Evolutionary conservation across 805 yeast genomes (phyloP).

Genomic region (Scheffersomyces lignosus): DNA sequence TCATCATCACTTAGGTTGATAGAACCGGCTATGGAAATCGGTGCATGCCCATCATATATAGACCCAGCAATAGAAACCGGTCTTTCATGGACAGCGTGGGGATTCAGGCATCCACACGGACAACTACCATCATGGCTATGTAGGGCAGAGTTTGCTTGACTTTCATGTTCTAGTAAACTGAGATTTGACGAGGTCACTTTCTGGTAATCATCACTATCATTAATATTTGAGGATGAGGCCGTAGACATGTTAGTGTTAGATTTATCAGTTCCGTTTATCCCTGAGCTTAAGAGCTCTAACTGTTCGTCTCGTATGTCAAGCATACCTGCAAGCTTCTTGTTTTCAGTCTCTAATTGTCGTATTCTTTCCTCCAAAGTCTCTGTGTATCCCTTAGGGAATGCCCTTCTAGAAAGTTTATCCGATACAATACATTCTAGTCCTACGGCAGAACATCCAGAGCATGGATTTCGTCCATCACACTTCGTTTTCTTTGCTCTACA

Average conservation of each 20-base stretch:
- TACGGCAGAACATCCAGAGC: constrained; percentile 79
- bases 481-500: constrained; percentile 79
- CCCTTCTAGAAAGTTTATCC: constrained; percentile 79
- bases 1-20: constrained; percentile 49
- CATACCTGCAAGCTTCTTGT: constrained; percentile 63
- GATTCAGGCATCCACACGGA: constrained; percentile 57
- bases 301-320: constrained; percentile 66
- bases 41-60: constrained; percentile 40
- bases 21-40: constrained; percentile 33
- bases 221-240: not conserved
- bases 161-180: constrained; percentile 2
- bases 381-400: constrained; percentile 90
- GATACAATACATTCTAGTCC: constrained; percentile 89
- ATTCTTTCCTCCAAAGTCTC: constrained; percentile 86
- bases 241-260: not conserved
- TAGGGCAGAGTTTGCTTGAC: constrained; percentile 21
- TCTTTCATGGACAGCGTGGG: constrained; percentile 57
- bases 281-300: constrained; percentile 36
- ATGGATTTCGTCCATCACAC: constrained; percentile 76
- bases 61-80: constrained; percentile 70
- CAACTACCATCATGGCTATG: constrained; percentile 43
- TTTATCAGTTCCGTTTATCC: not conserved
- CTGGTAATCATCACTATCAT: not conserved
- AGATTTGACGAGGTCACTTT: constrained; percentile 9
- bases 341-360: constrained; percentile 82